Conservation (phyloP, 768 basidiomycete species). For the Lepiota brunneoincarnata region DNA sequence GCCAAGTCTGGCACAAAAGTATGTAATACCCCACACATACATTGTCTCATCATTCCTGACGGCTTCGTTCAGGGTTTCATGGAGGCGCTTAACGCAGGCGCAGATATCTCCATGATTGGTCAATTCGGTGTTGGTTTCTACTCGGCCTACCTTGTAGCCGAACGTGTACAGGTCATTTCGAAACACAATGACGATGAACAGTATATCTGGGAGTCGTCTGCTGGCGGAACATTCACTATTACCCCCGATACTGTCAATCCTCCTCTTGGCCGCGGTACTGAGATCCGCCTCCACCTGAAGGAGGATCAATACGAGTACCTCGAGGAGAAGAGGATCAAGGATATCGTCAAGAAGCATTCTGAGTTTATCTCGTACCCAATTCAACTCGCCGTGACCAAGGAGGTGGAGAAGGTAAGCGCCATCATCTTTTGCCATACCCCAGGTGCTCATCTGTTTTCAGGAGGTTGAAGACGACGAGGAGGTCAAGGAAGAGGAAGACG, state of each 20-base stretch:
- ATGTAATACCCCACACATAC: conserved; percentile 16
- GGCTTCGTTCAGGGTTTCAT: conserved; percentile 84
- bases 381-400: conserved; percentile 97
- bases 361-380: conserved; percentile 99
- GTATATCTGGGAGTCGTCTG: conserved; percentile 99
- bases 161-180: conserved; percentile 96
- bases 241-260: conserved; percentile 89
- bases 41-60: conserved; percentile 11
- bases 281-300: conserved; percentile 91
- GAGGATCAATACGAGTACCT: conserved; percentile 99
- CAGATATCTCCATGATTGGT: conserved; percentile 95
- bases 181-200: conserved; percentile 99
- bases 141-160: conserved; percentile 98
- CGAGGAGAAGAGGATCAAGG: conserved; percentile 99
- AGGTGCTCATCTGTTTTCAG: conserved; percentile 34
- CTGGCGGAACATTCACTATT: conserved; percentile 99
- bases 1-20: conserved; percentile 95
- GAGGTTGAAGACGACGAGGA: conserved; percentile 87
- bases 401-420: conserved; percentile 93
- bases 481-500: conserved; percentile 69
- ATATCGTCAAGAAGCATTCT: conserved; percentile 99
- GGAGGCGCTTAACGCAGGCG: conserved; percentile 92
- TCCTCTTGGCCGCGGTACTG: conserved; percentile 89
- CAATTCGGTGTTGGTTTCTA: conserved; percentile 99
- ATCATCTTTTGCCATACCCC: background rate